A percentile compares a stretch with the other conserved stretches of the same genome.
Evolutionary conservation across 148 eudicot species (phyloP).

Genomic region (Talinum fruticosum): DNA sequence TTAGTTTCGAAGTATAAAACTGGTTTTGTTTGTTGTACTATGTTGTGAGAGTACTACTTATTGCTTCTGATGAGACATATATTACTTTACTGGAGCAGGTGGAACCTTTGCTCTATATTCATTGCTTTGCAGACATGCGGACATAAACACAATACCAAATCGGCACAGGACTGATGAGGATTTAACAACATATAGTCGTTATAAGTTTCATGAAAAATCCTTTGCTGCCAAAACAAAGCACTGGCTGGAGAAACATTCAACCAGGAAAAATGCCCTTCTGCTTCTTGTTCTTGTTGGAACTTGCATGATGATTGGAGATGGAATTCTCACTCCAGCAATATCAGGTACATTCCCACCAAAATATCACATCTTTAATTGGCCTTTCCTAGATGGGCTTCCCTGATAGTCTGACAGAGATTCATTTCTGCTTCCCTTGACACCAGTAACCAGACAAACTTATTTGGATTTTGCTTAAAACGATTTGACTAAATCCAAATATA

Average conservation of each 20-base stretch:
- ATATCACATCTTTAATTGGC: not conserved
- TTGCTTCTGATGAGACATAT: not conserved
- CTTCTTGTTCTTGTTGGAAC: conserved; percentile 84
- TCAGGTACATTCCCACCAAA: conserved; percentile 52
- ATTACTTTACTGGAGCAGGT: conserved; percentile 40
- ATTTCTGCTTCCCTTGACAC: too few species aligned
- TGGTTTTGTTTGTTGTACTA: not conserved
- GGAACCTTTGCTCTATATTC: conserved; percentile 99
- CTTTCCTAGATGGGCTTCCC: not conserved
- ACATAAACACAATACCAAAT: conserved; percentile 80
- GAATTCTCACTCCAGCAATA: conserved; percentile 96
- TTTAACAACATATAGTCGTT: conserved; percentile 92
- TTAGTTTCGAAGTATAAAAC: not conserved
- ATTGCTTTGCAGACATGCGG: conserved; percentile 90
- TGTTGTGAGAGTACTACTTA: not conserved
- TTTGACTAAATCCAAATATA: too few species aligned
- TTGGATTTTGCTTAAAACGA: too few species aligned
- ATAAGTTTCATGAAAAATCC: conserved; percentile 58
- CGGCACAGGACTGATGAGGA: conserved; percentile 95
- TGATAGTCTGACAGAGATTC: not conserved
- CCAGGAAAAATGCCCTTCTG: conserved; percentile 71
- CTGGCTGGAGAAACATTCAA: conserved; percentile 75
- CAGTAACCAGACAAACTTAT: too few species aligned
- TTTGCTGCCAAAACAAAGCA: conserved; percentile 84
- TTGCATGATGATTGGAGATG: conserved; percentile 95